Evolutionary conservation across 2,329 filamentous ascomycete species (phyloP).

Genomic region (Alternaria consortialis): DNA sequence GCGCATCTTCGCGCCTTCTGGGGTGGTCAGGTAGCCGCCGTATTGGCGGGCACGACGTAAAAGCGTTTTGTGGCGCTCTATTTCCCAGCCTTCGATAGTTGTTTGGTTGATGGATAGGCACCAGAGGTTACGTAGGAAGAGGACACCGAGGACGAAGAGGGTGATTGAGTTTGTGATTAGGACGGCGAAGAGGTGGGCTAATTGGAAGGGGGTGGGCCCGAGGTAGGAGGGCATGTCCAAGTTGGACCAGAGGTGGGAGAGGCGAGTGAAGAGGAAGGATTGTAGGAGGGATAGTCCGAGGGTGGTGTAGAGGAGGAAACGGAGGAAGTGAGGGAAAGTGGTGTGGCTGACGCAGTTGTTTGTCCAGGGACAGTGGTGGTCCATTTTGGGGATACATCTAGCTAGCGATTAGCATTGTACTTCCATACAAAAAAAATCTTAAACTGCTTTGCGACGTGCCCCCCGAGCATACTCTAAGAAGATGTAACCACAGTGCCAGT

Average conservation of each 20-base stretch:
- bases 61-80: slow-evolving; percentile 58
- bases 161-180: slow-evolving; percentile 66
- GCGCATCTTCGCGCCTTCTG: slow-evolving; percentile 62
- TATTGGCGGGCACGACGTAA: slow-evolving; percentile 57
- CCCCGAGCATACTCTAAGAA: too few relatives aligned
- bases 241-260: slow-evolving; percentile 68
- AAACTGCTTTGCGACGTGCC: too few relatives aligned
- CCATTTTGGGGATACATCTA: slow-evolving; percentile 80
- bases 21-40: slow-evolving; percentile 65
- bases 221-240: slow-evolving; percentile 75
- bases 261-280: slow-evolving; percentile 68
- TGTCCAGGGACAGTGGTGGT: slow-evolving; percentile 89
- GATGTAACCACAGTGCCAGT: neutral
- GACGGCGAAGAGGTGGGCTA: slow-evolving; percentile 70
- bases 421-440: too few relatives aligned
- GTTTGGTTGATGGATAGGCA: slow-evolving; percentile 74
- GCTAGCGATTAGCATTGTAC: neutral
- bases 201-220: slow-evolving; percentile 68
- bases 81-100: slow-evolving; percentile 82
- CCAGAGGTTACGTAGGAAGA: slow-evolving; percentile 68
- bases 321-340: slow-evolving; percentile 83
- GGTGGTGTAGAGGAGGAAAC: slow-evolving; percentile 77
- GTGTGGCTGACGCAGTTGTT: slow-evolving; percentile 82
- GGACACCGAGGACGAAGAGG: slow-evolving; percentile 68
- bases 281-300: slow-evolving; percentile 68